A percentile compares a stretch with the other conserved stretches of the same genome.
Conservation (phyloP, 139 green algal species). For the Yamagishiella unicocca region DNA sequence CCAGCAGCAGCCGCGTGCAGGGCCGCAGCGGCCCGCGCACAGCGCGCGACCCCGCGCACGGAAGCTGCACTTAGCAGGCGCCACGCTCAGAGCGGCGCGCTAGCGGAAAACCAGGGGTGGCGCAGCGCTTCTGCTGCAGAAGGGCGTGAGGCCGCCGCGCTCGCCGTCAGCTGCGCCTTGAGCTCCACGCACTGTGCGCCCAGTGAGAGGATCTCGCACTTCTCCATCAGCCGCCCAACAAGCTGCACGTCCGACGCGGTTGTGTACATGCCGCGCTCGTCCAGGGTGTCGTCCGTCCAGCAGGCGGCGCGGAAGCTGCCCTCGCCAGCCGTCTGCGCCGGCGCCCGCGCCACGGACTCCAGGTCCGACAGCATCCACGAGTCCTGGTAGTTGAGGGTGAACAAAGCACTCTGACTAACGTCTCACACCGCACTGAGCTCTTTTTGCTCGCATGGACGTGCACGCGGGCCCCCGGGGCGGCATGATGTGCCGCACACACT, state of each 20-base stretch:
- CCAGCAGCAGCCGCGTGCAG: neutral
- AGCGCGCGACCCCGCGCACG: neutral
- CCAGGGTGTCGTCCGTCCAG: constrained; percentile 5
- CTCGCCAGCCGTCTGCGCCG: constrained; percentile 12
- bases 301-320: constrained; percentile 10
- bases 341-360: constrained; percentile 6
- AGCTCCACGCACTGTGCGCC: constrained; percentile 14
- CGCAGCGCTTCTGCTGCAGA: neutral
- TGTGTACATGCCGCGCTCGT: constrained; percentile 17
- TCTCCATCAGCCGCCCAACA: constrained; percentile 11
- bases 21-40: neutral
- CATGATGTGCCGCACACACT: neutral
- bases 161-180: constrained; percentile 13
- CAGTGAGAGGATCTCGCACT: neutral
- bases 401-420: neutral
- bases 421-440: neutral
- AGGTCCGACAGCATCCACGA: constrained; percentile 11
- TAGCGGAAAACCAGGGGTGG: constrained; percentile 4
- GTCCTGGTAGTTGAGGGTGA: neutral
- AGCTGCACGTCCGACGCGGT: constrained; percentile 19
- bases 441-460: neutral
- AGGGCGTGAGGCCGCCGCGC: constrained; percentile 2
- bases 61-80: neutral
- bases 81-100: neutral
- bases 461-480: neutral